Percentiles rank a stretch among this genome's conserved stretches.
These are phyloP conservation scores for Tetrastigma voinierianum DNA, from an alignment of 164 flowering plant species.

Conservation along the genomic window DNA sequence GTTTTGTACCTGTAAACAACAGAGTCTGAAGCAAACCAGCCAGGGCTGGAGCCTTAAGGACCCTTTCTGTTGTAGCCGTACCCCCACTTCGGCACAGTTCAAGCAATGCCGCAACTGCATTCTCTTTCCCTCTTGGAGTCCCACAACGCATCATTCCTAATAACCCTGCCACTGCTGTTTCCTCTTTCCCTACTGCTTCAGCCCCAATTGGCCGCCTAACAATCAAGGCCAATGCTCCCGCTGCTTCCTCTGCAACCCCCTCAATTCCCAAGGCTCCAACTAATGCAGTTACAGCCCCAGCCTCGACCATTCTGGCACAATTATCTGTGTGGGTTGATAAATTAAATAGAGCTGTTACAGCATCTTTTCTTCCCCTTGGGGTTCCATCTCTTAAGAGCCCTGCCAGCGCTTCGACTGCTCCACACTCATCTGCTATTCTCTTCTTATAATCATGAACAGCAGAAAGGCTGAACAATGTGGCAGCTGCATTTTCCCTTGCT, in stretches of 20 bases:
- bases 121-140: conserved; percentile 85
- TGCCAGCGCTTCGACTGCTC: conserved; percentile 76
- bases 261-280: conserved; percentile 63
- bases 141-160: conserved; percentile 84
- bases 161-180: conserved; percentile 60
- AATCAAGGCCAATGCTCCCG: conserved; percentile 77
- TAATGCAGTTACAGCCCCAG: conserved; percentile 66
- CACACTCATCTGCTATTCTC: conserved; percentile 63
- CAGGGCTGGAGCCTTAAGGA: conserved; percentile 71
- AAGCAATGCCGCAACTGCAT: conserved; percentile 88
- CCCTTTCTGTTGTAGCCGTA: conserved; percentile 54
- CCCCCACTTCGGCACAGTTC: conserved; percentile 87
- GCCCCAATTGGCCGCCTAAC: conserved; percentile 79
- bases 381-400: conserved; percentile 61
- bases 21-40: conserved; percentile 67
- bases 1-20: conserved; percentile 74
- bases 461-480: conserved; percentile 91
- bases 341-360: conserved; percentile 88
- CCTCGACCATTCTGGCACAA: conserved; percentile 58
- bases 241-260: conserved; percentile 91
- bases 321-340: conserved; percentile 76
- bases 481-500: conserved; percentile 96
- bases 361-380: conserved; percentile 78
- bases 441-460: conserved; percentile 87
- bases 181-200: conserved; percentile 68